Conservation (phyloP, 2,329 filamentous ascomycete species). For the Sphaerulina populicola region DNA sequence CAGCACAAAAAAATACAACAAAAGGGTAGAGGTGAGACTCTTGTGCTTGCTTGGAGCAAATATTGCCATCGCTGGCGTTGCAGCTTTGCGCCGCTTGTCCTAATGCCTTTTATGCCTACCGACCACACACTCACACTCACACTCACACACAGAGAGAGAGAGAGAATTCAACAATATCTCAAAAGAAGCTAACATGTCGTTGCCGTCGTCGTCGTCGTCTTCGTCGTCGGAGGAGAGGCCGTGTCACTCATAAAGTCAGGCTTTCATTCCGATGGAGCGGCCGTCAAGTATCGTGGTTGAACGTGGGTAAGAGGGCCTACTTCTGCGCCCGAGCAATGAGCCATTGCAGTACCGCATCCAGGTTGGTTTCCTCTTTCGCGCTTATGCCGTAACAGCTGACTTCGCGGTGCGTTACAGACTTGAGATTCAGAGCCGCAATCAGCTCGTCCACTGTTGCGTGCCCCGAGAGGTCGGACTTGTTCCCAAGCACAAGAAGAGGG, state of each 20-base stretch:
- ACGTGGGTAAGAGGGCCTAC: conserved; percentile 32
- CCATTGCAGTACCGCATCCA: conserved; percentile 95
- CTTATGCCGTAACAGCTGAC: conserved; percentile 98
- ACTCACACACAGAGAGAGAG: background rate
- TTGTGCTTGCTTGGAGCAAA: conserved; percentile 3
- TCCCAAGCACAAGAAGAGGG: conserved; percentile 85
- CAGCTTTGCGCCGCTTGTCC: conserved; percentile 24
- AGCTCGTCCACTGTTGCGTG: conserved; percentile 90
- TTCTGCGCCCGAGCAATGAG: conserved; percentile 80
- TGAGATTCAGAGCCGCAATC: conserved; percentile 85
- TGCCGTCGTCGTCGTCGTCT: conserved; percentile 6
- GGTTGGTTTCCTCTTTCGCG: conserved; percentile 96
- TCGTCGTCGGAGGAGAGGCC: conserved; percentile 9
- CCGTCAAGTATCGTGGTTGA: conserved; percentile 17
- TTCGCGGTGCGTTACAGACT: conserved; percentile 80
- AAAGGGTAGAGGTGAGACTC: background rate
- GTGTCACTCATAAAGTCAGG: conserved; percentile 13
- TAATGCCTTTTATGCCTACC: conserved; percentile 19
- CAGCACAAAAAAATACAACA: background rate
- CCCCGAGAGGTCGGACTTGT: conserved; percentile 91
- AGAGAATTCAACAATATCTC: background rate
- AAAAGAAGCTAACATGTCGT: conserved; percentile 1
- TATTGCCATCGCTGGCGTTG: conserved; percentile 34
- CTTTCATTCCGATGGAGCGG: conserved; percentile 16
- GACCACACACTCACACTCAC: background rate